Evolutionary conservation across 768 basidiomycete genomes (phyloP).

Genomic region (Russula dissimulans): DNA sequence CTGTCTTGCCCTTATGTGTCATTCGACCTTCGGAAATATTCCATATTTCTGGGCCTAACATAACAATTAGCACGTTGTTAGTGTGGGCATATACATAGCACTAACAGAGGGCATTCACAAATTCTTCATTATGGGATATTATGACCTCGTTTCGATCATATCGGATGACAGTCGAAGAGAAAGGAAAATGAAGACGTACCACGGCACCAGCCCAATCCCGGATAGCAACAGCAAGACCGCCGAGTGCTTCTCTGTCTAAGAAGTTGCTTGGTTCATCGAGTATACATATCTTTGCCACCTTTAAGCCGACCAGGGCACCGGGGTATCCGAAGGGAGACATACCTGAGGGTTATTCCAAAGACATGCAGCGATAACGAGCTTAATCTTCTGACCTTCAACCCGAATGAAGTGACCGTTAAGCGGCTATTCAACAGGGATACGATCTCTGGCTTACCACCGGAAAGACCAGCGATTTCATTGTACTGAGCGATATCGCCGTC

Average conservation of each 20-base stretch:
- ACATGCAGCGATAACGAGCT: constrained; percentile 89
- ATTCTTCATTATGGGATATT: constrained; percentile 93
- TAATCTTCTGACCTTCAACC: constrained; percentile 81
- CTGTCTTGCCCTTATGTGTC: constrained; percentile 80
- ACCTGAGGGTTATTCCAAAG: constrained; percentile 95
- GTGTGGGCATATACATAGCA: constrained; percentile 21
- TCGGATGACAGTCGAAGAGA: constrained; percentile 19
- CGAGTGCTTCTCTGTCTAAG: constrained; percentile 91
- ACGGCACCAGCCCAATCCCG: constrained; percentile 92
- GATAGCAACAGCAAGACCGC: constrained; percentile 91
- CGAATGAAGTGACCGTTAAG: constrained; percentile 12
- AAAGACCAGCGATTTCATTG: constrained; percentile 90
- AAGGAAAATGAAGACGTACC: constrained; percentile 33
- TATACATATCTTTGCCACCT: constrained; percentile 46
- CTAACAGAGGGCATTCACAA: constrained; percentile 73
- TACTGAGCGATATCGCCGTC: constrained; percentile 98
- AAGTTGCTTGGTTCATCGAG: constrained; percentile 95
- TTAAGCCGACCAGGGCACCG: constrained; percentile 10
- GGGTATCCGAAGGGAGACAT: constrained; percentile 15
- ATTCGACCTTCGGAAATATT: constrained; percentile 79
- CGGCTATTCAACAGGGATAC: neutral
- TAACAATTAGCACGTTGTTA: constrained; percentile 19
- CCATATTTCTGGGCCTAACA: constrained; percentile 85
- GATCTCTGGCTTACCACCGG: constrained; percentile 54
- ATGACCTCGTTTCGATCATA: constrained; percentile 50